Percentiles rank a stretch among this genome's conserved stretches.
phyloP scores from a whole-genome alignment of 1,139 yeast genomes.

The Kazachstania sp. region DNA sequence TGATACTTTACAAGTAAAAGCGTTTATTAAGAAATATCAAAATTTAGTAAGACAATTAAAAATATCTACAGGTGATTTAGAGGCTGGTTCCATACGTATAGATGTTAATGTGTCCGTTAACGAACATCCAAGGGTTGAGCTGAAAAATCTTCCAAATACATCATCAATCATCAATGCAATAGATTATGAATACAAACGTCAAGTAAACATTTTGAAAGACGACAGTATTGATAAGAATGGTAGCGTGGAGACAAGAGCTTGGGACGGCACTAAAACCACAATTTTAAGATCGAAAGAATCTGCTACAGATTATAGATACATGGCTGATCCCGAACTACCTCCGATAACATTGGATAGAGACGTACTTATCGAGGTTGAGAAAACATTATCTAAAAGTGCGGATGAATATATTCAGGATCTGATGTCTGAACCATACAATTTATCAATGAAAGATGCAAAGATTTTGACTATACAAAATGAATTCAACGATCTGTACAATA shows the following conservation, averaged over 20 bases:
- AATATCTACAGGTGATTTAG: constrained; percentile 83
- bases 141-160: constrained; percentile 80
- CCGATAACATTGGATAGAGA: constrained; percentile 40
- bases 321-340: constrained; percentile 90
- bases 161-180: constrained; percentile 75
- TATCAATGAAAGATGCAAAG: constrained; percentile 53
- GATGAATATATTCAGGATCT: constrained; percentile 49
- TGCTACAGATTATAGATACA: constrained; percentile 79
- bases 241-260: constrained; percentile 78
- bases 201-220: constrained; percentile 37
- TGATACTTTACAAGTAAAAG: constrained; percentile 56
- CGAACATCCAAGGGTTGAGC: constrained; percentile 66
- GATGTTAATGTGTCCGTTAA: constrained; percentile 84
- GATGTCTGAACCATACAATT: constrained; percentile 42
- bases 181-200: constrained; percentile 66
- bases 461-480: constrained; percentile 22
- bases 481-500: constrained; percentile 21
- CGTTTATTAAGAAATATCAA: constrained; percentile 77
- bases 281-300: constrained; percentile 69
- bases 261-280: constrained; percentile 70
- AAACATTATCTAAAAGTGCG: constrained; percentile 52
- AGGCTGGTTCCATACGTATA: constrained; percentile 89
- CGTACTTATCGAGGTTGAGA: constrained; percentile 34
- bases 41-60: constrained; percentile 56
- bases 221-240: constrained; percentile 34